Evolutionary conservation across 805 yeast species (phyloP).

Genomic region (Teunomyces gatunensis): DNA sequence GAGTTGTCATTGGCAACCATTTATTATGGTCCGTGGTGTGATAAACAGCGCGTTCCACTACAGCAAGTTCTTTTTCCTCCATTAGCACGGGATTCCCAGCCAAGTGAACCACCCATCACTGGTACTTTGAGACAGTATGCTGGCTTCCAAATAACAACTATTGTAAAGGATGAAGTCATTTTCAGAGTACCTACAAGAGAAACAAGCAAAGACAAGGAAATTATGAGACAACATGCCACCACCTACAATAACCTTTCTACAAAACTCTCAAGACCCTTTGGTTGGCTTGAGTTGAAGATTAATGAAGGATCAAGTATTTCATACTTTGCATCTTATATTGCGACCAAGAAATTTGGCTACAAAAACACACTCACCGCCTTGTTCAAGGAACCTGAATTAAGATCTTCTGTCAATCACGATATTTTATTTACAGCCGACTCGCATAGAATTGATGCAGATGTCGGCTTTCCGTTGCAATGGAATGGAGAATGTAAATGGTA

Average conservation of each 20-base stretch:
- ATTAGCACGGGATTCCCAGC: constrained; percentile 52
- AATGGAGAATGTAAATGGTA: constrained; percentile 74
- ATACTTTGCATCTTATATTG: constrained; percentile 48
- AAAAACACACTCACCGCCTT: constrained; percentile 45
- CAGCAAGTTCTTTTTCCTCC: constrained; percentile 69
- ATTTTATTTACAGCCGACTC: constrained; percentile 60
- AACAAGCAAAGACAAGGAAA: constrained; percentile 63
- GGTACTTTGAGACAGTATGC: constrained; percentile 58
- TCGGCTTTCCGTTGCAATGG: constrained; percentile 79
- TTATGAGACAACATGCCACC: constrained; percentile 12
- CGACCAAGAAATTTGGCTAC: constrained; percentile 54
- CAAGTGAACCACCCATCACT: constrained; percentile 30
- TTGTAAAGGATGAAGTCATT: constrained; percentile 62
- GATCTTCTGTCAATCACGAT: constrained; percentile 89
- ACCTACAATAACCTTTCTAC: constrained; percentile 6
- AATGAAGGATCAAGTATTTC: constrained; percentile 50
- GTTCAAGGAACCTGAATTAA: constrained; percentile 56
- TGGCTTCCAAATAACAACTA: constrained; percentile 53
- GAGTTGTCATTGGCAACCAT: constrained; percentile 59
- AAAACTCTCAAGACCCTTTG: constrained; percentile 62
- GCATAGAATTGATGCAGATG: constrained; percentile 52
- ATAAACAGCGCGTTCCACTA: constrained; percentile 69
- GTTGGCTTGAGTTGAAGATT: constrained; percentile 83
- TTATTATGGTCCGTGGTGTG: constrained; percentile 96
- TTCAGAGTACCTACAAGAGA: constrained; percentile 83